Evolutionary conservation across 805 yeast genomes (phyloP).

Genomic region (Priceomyces haplophilus): DNA sequence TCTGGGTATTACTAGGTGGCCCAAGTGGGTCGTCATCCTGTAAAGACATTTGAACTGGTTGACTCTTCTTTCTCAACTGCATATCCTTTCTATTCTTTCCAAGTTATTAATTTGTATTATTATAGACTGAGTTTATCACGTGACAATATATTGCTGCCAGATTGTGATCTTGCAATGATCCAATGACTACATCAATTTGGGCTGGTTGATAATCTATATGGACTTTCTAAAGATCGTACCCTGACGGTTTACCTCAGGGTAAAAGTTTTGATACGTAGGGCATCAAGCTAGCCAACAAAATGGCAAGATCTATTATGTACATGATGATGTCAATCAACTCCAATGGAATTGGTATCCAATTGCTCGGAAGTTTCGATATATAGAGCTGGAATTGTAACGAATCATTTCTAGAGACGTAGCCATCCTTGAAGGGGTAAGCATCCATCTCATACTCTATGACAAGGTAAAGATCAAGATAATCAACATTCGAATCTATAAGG

Average conservation of each 20-base stretch:
- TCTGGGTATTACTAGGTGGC: conserved; percentile 43
- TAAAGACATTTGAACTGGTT: conserved; percentile 24
- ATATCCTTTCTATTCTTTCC: background rate
- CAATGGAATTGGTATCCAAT: conserved; percentile 30
- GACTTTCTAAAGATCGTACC: no score
- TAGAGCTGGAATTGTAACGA: conserved; percentile 22
- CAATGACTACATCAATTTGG: no score
- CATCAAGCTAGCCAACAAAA: conserved; percentile 9
- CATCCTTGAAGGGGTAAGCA: conserved; percentile 17
- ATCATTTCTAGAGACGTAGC: conserved; percentile 9
- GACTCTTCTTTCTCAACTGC: background rate
- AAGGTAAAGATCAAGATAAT: conserved; percentile 22
- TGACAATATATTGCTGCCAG: no score
- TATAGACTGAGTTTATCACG: background rate
- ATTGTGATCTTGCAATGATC: no score
- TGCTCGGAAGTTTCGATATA: conserved; percentile 24
- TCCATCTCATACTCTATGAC: conserved; percentile 19
- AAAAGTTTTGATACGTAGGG: background rate
- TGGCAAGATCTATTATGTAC: conserved; percentile 25
- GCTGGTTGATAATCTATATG: no score
- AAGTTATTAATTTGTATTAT: background rate
- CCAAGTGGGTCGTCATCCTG: conserved; percentile 52
- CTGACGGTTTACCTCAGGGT: no score
- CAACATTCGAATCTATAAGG: conserved; percentile 2
- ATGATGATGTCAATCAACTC: conserved; percentile 27